A percentile compares a stretch with the other conserved stretches of the same genome.
Conservation (phyloP, 2,329 filamentous ascomycete genomes). For the Cytospora schulzeri region DNA sequence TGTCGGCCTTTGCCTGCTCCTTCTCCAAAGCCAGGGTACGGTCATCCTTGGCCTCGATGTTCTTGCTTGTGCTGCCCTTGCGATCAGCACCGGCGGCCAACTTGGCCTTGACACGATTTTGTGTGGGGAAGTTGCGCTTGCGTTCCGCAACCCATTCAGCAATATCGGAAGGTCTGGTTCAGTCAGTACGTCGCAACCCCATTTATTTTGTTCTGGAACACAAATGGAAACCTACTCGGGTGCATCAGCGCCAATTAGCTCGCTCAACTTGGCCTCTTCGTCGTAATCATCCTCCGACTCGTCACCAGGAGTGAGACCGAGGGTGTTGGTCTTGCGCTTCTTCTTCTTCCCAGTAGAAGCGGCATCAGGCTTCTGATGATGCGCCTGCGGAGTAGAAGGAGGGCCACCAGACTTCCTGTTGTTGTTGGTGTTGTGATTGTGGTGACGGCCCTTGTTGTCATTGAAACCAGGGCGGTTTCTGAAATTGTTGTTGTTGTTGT, state of each 20-base stretch:
- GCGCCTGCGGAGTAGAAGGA: conserved; percentile 33
- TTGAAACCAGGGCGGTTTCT: conserved; percentile 41
- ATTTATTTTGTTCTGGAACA: too few relatives aligned
- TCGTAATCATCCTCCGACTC: conserved; percentile 70
- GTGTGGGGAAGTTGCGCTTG: conserved; percentile 78
- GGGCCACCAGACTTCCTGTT: conserved; percentile 37
- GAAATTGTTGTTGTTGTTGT: conserved; percentile 32
- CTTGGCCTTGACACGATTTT: conserved; percentile 67
- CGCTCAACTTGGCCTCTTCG: conserved; percentile 64
- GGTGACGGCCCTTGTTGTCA: conserved; percentile 41
- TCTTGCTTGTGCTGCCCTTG: conserved; percentile 58
- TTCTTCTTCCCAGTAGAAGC: conserved; percentile 62
- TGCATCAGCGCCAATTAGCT: conserved; percentile 57
- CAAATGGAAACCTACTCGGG: conserved; percentile 50
- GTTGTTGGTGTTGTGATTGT: conserved; percentile 30
- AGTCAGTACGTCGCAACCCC: background rate
- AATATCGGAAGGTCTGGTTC: conserved; percentile 66
- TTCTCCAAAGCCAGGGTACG: conserved; percentile 52
- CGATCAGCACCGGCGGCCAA: conserved; percentile 51
- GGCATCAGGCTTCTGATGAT: conserved; percentile 55
- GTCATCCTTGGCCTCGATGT: conserved; percentile 52
- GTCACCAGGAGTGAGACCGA: conserved; percentile 70
- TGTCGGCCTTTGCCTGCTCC: conserved; percentile 59
- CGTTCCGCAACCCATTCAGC: conserved; percentile 80
- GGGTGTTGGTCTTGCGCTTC: conserved; percentile 70